Evolutionary conservation across 441 rosid species (phyloP).

Genomic region (Pelargonium citronellum): DNA sequence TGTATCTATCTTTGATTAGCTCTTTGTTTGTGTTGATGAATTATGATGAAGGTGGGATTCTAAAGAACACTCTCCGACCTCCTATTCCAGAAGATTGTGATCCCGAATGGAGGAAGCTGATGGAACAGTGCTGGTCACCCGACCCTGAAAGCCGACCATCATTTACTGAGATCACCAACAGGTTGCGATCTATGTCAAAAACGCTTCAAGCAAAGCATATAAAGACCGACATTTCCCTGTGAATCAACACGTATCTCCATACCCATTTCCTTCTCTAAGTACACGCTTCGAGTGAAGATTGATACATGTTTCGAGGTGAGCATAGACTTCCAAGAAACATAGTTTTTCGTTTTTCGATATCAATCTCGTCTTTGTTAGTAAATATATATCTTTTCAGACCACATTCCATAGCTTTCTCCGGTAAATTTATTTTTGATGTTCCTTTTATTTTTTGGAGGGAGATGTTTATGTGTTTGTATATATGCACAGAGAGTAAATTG

Average conservation of each 20-base stretch:
- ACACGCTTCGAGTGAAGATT: not conserved
- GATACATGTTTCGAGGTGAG: not conserved
- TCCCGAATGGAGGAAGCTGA: conserved; percentile 56
- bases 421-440: not conserved
- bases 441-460: not conserved
- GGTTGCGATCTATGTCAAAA: conserved; percentile 48
- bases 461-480: not conserved
- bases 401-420: not conserved
- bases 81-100: conserved; percentile 51
- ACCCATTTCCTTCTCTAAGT: conserved; percentile 16
- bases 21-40: not conserved
- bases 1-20: not conserved
- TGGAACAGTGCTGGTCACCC: conserved; percentile 75
- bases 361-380: conserved; percentile 3
- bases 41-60: conserved; percentile 51
- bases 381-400: not conserved
- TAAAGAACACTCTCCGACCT: conserved; percentile 73
- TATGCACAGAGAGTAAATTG: not conserved
- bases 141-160: conserved; percentile 65
- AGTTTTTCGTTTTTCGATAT: conserved; percentile 1
- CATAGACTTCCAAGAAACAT: not conserved
- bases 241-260: conserved; percentile 10
- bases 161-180: conserved; percentile 53
- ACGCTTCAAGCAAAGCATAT: conserved; percentile 30
- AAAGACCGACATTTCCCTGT: conserved; percentile 13